Conservation (phyloP, 2,329 filamentous ascomycete species). For the Raffaelea ambrosiae region DNA sequence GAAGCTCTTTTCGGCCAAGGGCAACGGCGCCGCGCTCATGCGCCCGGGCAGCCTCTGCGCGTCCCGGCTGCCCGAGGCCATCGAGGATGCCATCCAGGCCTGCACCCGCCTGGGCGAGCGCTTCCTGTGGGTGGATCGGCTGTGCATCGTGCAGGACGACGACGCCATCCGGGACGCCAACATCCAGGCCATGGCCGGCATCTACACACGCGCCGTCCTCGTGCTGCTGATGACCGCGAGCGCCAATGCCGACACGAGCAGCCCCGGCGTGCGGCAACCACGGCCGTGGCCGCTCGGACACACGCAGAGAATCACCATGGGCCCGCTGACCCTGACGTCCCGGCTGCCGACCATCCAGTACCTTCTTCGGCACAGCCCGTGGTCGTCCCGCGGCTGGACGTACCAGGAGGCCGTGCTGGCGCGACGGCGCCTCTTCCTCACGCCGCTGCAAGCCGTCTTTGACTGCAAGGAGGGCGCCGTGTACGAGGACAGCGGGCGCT, state of each 20-base stretch:
- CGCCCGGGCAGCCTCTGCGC: not conserved
- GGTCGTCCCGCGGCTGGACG: slow-evolving; percentile 13
- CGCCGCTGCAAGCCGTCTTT: not conserved
- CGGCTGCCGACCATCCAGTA: not conserved
- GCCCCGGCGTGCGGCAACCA: not conserved
- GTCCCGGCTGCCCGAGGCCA: not conserved
- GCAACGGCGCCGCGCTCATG: not conserved
- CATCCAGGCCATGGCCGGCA: slow-evolving; percentile 6
- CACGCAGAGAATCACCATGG: not conserved
- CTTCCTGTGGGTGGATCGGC: slow-evolving; percentile 13
- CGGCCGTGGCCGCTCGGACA: not conserved
- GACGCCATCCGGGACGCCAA: not conserved
- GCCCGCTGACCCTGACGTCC: not conserved
- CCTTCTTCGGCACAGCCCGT: not conserved
- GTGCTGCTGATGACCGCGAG: slow-evolving; percentile 7
- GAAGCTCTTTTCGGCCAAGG: not conserved
- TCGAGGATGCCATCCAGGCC: slow-evolving; percentile 10
- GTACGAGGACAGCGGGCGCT: not conserved
- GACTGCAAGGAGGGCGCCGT: not conserved
- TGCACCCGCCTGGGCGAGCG: slow-evolving; percentile 5
- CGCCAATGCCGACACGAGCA: not conserved
- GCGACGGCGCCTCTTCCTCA: slow-evolving; percentile 8
- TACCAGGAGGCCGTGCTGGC: slow-evolving; percentile 14
- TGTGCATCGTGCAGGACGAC: slow-evolving; percentile 16
- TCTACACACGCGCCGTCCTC: slow-evolving; percentile 6